Base-by-base conservation (phyloP, 257 asterid species). In the Gynochthodes officinalis region DNA sequence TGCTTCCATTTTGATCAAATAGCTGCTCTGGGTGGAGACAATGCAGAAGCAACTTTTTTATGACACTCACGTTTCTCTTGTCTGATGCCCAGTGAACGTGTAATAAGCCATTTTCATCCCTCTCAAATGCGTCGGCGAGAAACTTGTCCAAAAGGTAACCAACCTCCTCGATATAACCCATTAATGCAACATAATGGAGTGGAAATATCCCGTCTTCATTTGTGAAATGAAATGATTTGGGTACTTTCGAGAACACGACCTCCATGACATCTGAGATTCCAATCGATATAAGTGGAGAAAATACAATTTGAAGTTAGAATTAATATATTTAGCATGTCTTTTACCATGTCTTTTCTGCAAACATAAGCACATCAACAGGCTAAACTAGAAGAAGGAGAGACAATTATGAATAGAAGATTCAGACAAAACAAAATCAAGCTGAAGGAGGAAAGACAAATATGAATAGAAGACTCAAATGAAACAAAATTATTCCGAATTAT, bases 81-180 rank as follows among this genome's bases (percentile, higher is more conserved):
- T n/a, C 4, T 18, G 69, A 37, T 63, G 69, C 69, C 69, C 69
- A 63, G 69, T 63, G 69, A 39, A 63, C 23, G 0, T 50, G 10
- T 39, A 63, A 39, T 10, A 63, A 63, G 32, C 33, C 52, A 39
- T 4, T 59, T 30, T 15, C 15, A 15, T 59, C 64, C 64, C 9
- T 42, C 48, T 42, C 48, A 42, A 10, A 4, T 42, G 48, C 48
- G 9, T 42, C 1, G 48, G 9, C 9, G 48, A 12, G 9, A 42
- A 42, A 42, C 48, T 42, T 42, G n/a, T n/a, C n/a, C 13, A 42
- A 42, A 4, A 42, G 48, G 48, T 42, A 42, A 10, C 58, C 7
- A 5, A 52, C 58, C 28, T 19, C 58, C 58, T 52, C 28, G 1
- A 4, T 1, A 52, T 52, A 52, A 52, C 58, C 58, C 58, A 18